These are phyloP conservation scores for Penicillium atrosanguineum DNA, from an alignment of 495 filamentous ascomycete genomes.

Conservation along the genomic window DNA sequence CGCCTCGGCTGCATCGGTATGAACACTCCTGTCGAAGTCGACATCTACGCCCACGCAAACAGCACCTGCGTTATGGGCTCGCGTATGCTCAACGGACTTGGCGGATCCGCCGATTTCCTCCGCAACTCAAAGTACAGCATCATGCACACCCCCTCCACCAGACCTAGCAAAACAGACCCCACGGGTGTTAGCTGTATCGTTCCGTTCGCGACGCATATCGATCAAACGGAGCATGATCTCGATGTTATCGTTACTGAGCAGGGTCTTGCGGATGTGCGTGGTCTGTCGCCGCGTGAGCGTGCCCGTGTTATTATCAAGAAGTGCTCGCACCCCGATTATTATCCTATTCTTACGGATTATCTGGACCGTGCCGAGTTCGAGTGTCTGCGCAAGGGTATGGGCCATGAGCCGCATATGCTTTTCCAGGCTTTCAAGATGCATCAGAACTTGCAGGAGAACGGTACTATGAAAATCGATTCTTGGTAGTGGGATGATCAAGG, in stretches of 20 bases:
- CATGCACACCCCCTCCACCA: constrained; percentile 86
- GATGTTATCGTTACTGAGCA: constrained; percentile 87
- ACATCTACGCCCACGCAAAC: constrained; percentile 95
- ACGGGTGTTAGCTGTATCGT: constrained; percentile 84
- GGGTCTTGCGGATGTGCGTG: constrained; percentile 83
- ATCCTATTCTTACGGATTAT: constrained; percentile 78
- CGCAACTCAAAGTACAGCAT: constrained; percentile 82
- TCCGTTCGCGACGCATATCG: constrained; percentile 88
- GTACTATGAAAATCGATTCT: constrained; percentile 74
- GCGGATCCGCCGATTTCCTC: constrained; percentile 86
- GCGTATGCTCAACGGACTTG: constrained; percentile 89
- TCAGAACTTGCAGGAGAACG: constrained; percentile 72
- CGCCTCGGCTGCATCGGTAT: constrained; percentile 87
- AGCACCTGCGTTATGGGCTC: constrained; percentile 86
- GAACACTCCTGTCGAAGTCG: constrained; percentile 94
- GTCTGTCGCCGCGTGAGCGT: constrained; percentile 75
- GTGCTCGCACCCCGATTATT: constrained; percentile 84
- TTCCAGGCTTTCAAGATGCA: constrained; percentile 90
- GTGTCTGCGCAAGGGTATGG: constrained; percentile 84
- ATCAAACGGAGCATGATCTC: constrained; percentile 90
- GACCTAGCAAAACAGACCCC: constrained; percentile 80
- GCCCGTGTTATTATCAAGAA: constrained; percentile 85
- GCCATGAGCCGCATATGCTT: constrained; percentile 84
- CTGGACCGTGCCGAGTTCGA: constrained; percentile 85
- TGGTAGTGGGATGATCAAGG: constrained; percentile 42